These are phyloP conservation scores for Pestalotiopsis sp. DNA, from an alignment of 2,329 filamentous ascomycete genomes.

Conservation along the genomic window DNA sequence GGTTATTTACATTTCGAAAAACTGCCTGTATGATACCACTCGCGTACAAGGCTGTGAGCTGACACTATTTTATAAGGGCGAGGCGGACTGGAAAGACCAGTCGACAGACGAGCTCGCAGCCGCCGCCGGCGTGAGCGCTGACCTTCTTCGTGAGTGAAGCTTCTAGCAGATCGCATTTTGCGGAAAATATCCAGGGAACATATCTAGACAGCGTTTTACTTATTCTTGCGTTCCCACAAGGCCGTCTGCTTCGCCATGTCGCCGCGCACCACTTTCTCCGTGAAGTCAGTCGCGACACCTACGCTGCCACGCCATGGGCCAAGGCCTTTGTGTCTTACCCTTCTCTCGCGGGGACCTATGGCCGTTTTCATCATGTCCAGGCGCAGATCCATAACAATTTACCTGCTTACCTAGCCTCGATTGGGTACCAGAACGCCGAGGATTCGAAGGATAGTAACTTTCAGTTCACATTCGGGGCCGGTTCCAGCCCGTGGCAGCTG, in stretches of 20 bases:
- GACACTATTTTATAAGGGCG: neutral
- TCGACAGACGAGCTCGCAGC: neutral
- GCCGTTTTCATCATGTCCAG: constrained; percentile 35
- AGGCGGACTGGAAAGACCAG: neutral
- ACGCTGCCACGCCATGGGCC: constrained; percentile 35
- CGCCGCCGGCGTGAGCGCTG: neutral
- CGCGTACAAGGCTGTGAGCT: neutral
- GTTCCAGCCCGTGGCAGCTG: constrained; percentile 32
- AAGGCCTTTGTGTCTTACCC: constrained; percentile 29
- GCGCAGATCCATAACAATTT: constrained; percentile 10
- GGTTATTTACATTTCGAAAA: neutral
- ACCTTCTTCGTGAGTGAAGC: neutral
- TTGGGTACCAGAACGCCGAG: neutral
- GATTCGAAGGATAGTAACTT: neutral
- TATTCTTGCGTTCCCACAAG: constrained; percentile 17
- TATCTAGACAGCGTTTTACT: no score
- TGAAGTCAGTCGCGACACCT: constrained; percentile 37
- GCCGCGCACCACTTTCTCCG: constrained; percentile 36
- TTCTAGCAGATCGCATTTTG: no score
- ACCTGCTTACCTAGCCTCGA: neutral
- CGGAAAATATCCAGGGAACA: no score
- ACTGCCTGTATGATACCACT: neutral
- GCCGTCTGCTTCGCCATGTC: constrained; percentile 37
- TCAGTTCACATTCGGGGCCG: neutral
- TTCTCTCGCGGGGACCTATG: constrained; percentile 33